Evolutionary conservation across 164 flowering plant species (phyloP).

Genomic region (Amborella trichopoda): DNA sequence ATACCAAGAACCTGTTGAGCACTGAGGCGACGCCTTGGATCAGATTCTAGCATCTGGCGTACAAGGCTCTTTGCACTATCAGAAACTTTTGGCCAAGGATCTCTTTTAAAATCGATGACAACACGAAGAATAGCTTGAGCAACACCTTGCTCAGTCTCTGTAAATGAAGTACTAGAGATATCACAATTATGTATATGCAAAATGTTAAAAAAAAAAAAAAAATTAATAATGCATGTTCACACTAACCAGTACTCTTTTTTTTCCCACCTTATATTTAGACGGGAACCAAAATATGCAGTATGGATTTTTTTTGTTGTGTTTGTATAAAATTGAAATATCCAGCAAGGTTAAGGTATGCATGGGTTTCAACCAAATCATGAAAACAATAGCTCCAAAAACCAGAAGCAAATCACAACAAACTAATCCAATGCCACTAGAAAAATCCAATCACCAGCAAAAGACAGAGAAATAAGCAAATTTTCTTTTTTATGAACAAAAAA

Average conservation of each 20-base stretch:
- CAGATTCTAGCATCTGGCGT: constrained; percentile 80
- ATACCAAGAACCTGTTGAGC: constrained; percentile 96
- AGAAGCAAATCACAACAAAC: not conserved
- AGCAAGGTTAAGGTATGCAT: no score
- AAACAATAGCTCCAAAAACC: not conserved
- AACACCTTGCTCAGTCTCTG: constrained; percentile 95
- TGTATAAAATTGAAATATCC: no score
- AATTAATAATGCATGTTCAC: no score
- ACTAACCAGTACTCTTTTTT: no score
- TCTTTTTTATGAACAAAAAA: constrained; percentile 7
- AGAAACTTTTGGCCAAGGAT: constrained; percentile 95
- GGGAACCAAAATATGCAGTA: no score
- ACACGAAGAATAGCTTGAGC: constrained; percentile 88
- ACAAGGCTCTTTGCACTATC: constrained; percentile 89
- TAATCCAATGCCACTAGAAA: not conserved
- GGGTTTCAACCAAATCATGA: not conserved
- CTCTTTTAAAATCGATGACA: constrained; percentile 84
- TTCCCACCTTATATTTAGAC: no score
- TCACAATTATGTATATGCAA: no score
- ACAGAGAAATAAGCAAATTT: not conserved
- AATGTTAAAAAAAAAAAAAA: no score
- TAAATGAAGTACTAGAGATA: not conserved
- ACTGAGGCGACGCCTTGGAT: constrained; percentile 70
- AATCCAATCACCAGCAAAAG: not conserved
- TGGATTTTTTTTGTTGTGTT: no score